A percentile compares a stretch with the other conserved stretches of the same genome.
These are phyloP conservation scores for Vitis hybrid DNA, from an alignment of 177 flowering plant genomes.

Conservation along the genomic window DNA sequence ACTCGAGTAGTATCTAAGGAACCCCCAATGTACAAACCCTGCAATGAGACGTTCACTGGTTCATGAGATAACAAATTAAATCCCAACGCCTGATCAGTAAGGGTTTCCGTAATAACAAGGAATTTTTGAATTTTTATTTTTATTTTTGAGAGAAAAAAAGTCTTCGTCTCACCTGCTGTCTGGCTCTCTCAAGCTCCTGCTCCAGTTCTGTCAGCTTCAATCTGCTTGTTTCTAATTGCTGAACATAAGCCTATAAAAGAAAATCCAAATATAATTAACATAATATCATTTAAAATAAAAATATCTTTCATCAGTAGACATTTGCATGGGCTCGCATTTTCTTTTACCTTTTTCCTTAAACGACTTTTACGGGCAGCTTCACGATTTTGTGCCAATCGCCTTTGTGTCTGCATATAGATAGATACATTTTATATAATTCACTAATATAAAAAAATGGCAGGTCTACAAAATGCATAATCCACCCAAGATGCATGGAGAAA, in stretches of 20 bases:
- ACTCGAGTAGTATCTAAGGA: constrained; percentile 26
- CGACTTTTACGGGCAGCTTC: constrained; percentile 93
- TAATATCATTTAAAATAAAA: neutral
- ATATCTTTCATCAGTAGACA: neutral
- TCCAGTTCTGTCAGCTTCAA: constrained; percentile 61
- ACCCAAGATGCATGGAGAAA: no score
- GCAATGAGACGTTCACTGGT: constrained; percentile 16
- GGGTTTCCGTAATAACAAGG: neutral
- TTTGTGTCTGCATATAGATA: constrained; percentile 41
- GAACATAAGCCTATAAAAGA: constrained; percentile 53
- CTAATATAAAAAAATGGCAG: no score
- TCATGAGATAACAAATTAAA: neutral
- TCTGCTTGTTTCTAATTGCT: constrained; percentile 66
- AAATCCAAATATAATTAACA: neutral
- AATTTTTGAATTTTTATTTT: neutral
- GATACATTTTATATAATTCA: no score
- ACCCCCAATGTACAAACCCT: constrained; percentile 29
- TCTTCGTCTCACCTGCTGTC: constrained; percentile 44
- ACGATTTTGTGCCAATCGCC: constrained; percentile 86
- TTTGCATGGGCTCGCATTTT: neutral
- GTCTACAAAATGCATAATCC: no score
- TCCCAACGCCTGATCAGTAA: neutral
- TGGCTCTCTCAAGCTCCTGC: constrained; percentile 56
- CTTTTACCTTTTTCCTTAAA: constrained; percentile 70
- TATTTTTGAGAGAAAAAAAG: neutral